Percentiles rank a stretch among this genome's conserved stretches.
phyloP scores from a whole-genome alignment of 257 asterid species.

The Linaria vulgaris region DNA sequence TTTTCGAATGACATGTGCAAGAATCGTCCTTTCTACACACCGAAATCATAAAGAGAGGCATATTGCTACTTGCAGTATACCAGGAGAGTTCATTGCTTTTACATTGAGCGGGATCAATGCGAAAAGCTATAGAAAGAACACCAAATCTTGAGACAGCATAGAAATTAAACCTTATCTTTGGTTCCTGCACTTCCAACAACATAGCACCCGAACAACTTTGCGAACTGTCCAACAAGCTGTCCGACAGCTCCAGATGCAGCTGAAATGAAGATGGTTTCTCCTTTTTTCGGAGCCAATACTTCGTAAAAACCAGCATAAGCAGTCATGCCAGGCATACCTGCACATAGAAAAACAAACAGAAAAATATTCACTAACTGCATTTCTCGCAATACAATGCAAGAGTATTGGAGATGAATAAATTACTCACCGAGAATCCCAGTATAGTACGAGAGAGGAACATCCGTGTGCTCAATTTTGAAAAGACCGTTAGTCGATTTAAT shows the following conservation, averaged over 20 bases:
- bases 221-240: background rate
- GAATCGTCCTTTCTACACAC: too few relatives aligned
- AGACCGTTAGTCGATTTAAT: constrained; percentile 29
- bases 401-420: background rate
- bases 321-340: background rate
- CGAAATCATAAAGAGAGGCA: too few relatives aligned
- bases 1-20: too few relatives aligned
- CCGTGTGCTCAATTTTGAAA: constrained; percentile 36
- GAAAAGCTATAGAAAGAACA: too few relatives aligned
- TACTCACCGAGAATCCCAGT: constrained; percentile 3
- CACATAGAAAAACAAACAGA: background rate
- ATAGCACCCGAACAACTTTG: constrained; percentile 5
- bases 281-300: background rate
- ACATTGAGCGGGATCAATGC: too few relatives aligned
- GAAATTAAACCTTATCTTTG: background rate
- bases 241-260: constrained; percentile 10
- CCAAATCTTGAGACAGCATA: too few relatives aligned
- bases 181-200: constrained; percentile 7
- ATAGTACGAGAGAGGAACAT: background rate
- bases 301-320: constrained; percentile 1
- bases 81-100: too few relatives aligned
- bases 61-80: too few relatives aligned
- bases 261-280: background rate
- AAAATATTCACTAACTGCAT: background rate
- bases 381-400: background rate